Evolutionary conservation across 1,284 basidiomycete genomes (phyloP).

Genomic region (Pseudozyma tsukubaensis): DNA sequence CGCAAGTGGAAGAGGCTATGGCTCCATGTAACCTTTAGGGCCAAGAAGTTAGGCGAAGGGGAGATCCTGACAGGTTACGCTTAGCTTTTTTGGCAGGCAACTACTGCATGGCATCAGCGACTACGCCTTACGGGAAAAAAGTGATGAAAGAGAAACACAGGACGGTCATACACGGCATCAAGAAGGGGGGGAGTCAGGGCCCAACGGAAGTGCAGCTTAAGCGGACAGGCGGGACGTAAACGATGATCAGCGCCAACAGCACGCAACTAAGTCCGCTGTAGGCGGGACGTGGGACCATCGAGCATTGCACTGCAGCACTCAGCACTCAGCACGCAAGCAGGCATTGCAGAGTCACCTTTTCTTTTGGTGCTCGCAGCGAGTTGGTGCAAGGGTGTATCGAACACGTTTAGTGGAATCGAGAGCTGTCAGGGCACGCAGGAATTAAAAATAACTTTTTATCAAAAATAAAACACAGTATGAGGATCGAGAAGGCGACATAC

Average conservation of each 20-base stretch:
- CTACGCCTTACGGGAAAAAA: slow-evolving; percentile 17
- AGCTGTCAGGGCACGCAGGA: too few relatives aligned
- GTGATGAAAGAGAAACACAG: slow-evolving; percentile 34
- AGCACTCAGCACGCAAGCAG: slow-evolving; percentile 1
- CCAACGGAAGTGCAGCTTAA: slow-evolving; percentile 2
- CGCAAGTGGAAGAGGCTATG: slow-evolving; percentile 8
- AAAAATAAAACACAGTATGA: too few relatives aligned
- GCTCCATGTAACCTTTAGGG: background rate
- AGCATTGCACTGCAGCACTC: background rate
- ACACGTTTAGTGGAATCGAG: too few relatives aligned
- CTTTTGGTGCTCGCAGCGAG: background rate
- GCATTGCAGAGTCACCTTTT: background rate
- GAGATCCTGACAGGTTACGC: slow-evolving; percentile 2
- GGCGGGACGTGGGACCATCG: background rate
- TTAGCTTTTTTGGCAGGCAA: background rate
- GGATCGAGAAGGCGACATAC: too few relatives aligned
- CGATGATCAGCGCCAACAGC: slow-evolving; percentile 33
- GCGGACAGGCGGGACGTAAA: slow-evolving; percentile 23
- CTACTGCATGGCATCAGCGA: background rate
- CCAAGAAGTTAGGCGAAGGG: background rate
- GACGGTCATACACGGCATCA: slow-evolving; percentile 31
- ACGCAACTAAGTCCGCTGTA: slow-evolving; percentile 14
- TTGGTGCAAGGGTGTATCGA: slow-evolving; percentile 2
- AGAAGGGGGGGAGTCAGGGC: slow-evolving; percentile 1
- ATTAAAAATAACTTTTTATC: too few relatives aligned